Evolutionary conservation across 2,329 filamentous ascomycete species (phyloP), one percentile per base, ranked within the genome.

Genomic region (Chalara sp.): DNA sequence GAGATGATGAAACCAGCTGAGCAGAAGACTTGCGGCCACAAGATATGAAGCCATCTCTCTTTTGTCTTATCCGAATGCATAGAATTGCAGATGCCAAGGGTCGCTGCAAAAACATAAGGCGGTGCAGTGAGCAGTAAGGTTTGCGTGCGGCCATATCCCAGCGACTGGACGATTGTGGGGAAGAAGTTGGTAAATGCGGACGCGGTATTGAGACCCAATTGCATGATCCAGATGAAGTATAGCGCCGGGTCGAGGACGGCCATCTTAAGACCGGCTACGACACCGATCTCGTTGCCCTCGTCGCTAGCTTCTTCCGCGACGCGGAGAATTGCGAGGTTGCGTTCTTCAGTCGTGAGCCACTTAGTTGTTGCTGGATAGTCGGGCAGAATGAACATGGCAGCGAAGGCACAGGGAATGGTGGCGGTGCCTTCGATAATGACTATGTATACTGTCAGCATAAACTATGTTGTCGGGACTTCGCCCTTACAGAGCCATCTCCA

Each of bases 371-470:
- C 55, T 0, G 71, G 71, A 35, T 65, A 64, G 47, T 72, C 64
- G 5, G 70, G 63, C 11, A 69, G 53, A 4, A 70, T 62, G 51
- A 66, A 64, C 0, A 39, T 46, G 35, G 37, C 43, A 50, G 13
- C 28, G 21, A 56, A 48, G 28, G 62, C 70, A 44, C 64, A 56
- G 49, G 63, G 57, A 56, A 70, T 49, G 11, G 68, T 71, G 5
- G 65, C 58, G 1, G 64, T 52, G 4, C 68, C 69, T 56, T 72
- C 68, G 6, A 72, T 67, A 10, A 72, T 65, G 45, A 72, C 21
- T 21, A 21, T 21, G 21, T 21, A 21, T 21, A 21, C 3, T 21
- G 21, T 21, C 21, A 21, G 21, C 3, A 21, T 21, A 21, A 21
- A 21, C 21, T 21, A 21, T 21, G 21, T 21, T 21, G 21, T 21